Base-by-base conservation (phyloP, 345 rosid species). In the Eucalyptus fibrosa region DNA sequence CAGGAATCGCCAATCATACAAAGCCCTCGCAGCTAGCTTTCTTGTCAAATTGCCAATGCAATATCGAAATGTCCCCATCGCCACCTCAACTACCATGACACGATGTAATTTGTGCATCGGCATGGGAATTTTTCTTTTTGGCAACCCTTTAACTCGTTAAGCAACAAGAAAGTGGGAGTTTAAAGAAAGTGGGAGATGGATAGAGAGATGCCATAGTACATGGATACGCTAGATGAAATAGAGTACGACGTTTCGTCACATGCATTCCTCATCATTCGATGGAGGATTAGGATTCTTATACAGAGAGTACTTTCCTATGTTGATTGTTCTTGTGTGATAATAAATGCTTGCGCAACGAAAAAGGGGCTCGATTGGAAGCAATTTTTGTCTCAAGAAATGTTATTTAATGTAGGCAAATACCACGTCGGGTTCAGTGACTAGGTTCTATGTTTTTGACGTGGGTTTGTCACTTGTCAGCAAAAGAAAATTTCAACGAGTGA, bases 291-390 rank as follows among this genome's bases (percentile, higher is more conserved):
- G 47, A 44, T 77, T 77, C 16, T 77, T 6, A 40, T 12, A 40
- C 9, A 0, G 8, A 37, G 83, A 37, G 45, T 56, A 5, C 10
- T 65, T 65, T 9, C 3, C 26, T 2, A 24, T 44, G 2, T 44
- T 4, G 47, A 23, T 40, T 2, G 3, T 3, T 40, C 5, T 1
- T 2, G 37, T 1, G 40, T 15, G 72, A 30, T 14, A n/a, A 65
- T 56, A 65, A 2, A n/a, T 32, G 37, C 12, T n/a, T 3, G 9
- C 5, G 16, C 17, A 30, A 44, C 2, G 30, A 77, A 77, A 37
- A 21, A 37, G 5, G 28, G 28, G 28, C 28, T 19, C 8, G 16
- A 77, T 37, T 0, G 8, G 83, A 37, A 5, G 83, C 8, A 24
- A 18, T 10, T 9, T 34, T 69, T 5, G 44, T 34, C 81, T 23